Base-by-base conservation (phyloP, 2,329 filamentous ascomycete species). In the Apiospora arundinis region DNA sequence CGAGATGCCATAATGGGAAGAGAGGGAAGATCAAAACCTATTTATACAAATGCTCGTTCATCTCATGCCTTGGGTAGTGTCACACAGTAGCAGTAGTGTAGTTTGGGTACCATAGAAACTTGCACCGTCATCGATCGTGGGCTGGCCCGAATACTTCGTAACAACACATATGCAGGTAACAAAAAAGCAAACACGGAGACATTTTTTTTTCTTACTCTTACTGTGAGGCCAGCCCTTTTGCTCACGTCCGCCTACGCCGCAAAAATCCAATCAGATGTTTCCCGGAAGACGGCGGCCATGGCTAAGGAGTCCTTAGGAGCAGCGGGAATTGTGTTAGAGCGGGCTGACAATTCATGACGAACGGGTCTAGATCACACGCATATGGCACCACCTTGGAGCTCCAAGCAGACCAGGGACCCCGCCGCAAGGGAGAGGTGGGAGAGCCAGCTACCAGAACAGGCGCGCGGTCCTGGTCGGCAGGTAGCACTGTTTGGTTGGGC, bases 41-140 rank as follows among this genome's bases (percentile, higher is more conserved):
- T 63, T 63, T 63, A 63, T 63, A 63, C 56, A 63, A 63, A 63
- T 63, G 28, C n/a, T n/a, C 16, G 56, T 63, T 63, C 56, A 63
- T 63, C 56, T 63, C 56, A 63, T n/a, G 6, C 16, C 12, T 2
- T n/a, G 56, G 18, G 28, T 63, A 40, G 56, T 63, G 56, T 63
- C 56, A n/a, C 25, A 32, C 56, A 40, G 56, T 40, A n/a, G n/a
- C n/a, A n/a, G n/a, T n/a, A n/a, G n/a, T n/a, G n/a, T n/a, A 40
- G 16, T 32, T 32, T 6, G 32, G 32, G 56, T n/a, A n/a, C n/a
- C 14, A 18, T 6, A 40, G 9, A n/a, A n/a, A 40, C 3, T 45
- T 45, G 42, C 42, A 14, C 56, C 56, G 56, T 63, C 56, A 63
- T 63, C 56, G 56, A 56, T 63, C 49, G 49, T 32, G 49, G 49